Evolutionary conservation across 345 rosid species (phyloP), one percentile per base, ranked within the genome.

Genomic region (Eucalyptus albens): DNA sequence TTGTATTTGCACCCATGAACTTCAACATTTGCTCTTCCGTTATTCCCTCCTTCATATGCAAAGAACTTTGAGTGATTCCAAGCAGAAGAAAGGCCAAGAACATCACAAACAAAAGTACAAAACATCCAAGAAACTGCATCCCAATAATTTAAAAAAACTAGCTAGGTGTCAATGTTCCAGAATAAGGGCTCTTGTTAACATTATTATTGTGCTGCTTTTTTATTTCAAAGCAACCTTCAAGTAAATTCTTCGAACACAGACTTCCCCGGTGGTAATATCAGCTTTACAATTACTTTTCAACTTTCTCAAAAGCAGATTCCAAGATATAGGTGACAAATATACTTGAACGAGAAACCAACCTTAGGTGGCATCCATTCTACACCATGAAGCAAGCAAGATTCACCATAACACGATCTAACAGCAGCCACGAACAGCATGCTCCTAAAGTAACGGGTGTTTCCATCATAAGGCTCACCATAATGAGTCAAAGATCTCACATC

Each of bases 311-410:
- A 37, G 47, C 27, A 77, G 47, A 40, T 37, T 42, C 47, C 47
- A 11, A 89, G 19, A 19, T 10, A 60, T 50, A 87, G 81, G 53
- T 87, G 51, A 87, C 24, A 13, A 88, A 44, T 33, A 50, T 21
- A 67, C 33, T 65, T 49, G 29, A 11, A 60, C 67, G 24, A 50
- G 77, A 60, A 86, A 86, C 92, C 50, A 55, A 97, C 99, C 93
- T 97, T 96, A 60, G 98, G 99, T 89, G 99, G 97, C 99, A 98
- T 97, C 99, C 99, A 98, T 82, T 97, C 99, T 87, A 95, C 98
- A 50, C 98, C 99, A 93, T 98, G 99, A 89, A 98, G 99, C 94
- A 98, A 55, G 90, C 97, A 94, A 88, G 99, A 96, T 95, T 98
- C 99, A 88, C 96, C 95, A 72, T 96, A 97, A 90, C 98, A 98